Evolutionary conservation across 1,284 basidiomycete genomes (phyloP).

Genomic region (Ceratobasidium sp.): DNA sequence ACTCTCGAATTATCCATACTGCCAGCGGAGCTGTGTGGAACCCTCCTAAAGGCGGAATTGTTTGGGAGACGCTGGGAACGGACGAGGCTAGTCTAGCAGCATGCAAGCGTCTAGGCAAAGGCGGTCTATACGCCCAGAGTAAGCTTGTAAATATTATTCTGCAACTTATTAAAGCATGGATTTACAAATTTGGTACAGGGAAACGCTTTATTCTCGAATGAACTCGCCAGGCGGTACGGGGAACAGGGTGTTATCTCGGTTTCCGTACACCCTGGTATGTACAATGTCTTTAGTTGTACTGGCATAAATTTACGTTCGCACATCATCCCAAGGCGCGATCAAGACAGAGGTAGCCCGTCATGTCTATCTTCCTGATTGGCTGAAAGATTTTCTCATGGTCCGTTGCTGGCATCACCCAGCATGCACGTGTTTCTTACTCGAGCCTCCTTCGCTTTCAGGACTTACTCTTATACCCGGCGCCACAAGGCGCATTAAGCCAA

Average conservation of each 20-base stretch:
- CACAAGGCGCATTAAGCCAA: constrained; percentile 61
- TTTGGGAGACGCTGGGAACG: constrained; percentile 59
- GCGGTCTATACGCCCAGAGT: constrained; percentile 62
- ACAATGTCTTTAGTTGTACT: too few relatives aligned
- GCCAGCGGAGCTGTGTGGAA: constrained; percentile 60
- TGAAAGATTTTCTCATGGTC: too few relatives aligned
- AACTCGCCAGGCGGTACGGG: constrained; percentile 48
- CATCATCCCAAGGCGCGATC: constrained; percentile 44
- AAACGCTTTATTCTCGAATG: constrained; percentile 46
- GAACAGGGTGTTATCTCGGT: constrained; percentile 49
- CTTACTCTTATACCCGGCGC: constrained; percentile 55
- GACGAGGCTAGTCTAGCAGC: constrained; percentile 53
- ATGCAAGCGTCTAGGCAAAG: constrained; percentile 52
- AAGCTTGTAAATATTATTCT: constrained; percentile 61
- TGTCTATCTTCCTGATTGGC: too few relatives aligned
- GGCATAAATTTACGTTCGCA: background rate
- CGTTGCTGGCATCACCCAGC: background rate
- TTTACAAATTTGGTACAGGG: constrained; percentile 25
- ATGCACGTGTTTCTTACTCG: background rate
- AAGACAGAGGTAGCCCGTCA: background rate
- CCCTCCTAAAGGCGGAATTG: constrained; percentile 54
- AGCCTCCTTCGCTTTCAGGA: too few relatives aligned
- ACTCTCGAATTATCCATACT: constrained; percentile 65
- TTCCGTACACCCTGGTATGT: constrained; percentile 46
- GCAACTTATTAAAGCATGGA: background rate